Conservation (phyloP, 73 alveolate genomes). For the Uronychia setigera region DNA sequence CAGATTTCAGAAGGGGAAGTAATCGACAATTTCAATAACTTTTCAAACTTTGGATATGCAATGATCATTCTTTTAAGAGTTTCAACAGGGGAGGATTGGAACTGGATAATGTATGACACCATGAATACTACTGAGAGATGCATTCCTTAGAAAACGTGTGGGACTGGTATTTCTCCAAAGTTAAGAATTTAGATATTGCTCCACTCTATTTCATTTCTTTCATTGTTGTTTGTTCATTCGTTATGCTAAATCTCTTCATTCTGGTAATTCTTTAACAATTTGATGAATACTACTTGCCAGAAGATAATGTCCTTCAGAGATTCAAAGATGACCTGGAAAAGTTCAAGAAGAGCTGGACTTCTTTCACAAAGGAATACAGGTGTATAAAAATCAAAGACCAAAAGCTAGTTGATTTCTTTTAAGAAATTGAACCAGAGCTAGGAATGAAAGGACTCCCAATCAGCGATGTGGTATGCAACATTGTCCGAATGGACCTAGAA, state of each 20-base stretch:
- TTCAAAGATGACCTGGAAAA: slow-evolving; percentile 65
- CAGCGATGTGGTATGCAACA: slow-evolving; percentile 38
- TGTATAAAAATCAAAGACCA: slow-evolving; percentile 63
- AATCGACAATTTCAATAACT: slow-evolving; percentile 32
- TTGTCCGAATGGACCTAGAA: slow-evolving; percentile 56
- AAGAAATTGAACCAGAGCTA: slow-evolving; percentile 47
- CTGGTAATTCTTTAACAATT: slow-evolving; percentile 64
- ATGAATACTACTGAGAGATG: slow-evolving; percentile 16
- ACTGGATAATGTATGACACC: slow-evolving; percentile 51
- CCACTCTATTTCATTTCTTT: slow-evolving; percentile 57
- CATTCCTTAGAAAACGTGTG: slow-evolving; percentile 28
- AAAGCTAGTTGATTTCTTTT: slow-evolving; percentile 53
- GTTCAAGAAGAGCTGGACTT: slow-evolving; percentile 55
- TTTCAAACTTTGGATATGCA: slow-evolving; percentile 56
- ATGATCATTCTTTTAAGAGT: slow-evolving; percentile 33
- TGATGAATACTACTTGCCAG: slow-evolving; percentile 65
- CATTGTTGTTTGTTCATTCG: slow-evolving; percentile 48
- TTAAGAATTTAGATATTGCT: no score
- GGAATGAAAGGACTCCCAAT: no score
- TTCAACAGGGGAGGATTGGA: slow-evolving; percentile 71
- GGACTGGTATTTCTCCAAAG: slow-evolving; percentile 21
- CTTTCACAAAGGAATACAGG: slow-evolving; percentile 31
- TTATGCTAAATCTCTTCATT: slow-evolving; percentile 63
- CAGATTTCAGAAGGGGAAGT: slow-evolving; percentile 16
- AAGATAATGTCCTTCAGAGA: slow-evolving; percentile 54